Evolutionary conservation across 371 early-diverging fungal genomes (phyloP), one percentile per base, ranked within the genome.

Genomic region (Actinomortierella wolfii): DNA sequence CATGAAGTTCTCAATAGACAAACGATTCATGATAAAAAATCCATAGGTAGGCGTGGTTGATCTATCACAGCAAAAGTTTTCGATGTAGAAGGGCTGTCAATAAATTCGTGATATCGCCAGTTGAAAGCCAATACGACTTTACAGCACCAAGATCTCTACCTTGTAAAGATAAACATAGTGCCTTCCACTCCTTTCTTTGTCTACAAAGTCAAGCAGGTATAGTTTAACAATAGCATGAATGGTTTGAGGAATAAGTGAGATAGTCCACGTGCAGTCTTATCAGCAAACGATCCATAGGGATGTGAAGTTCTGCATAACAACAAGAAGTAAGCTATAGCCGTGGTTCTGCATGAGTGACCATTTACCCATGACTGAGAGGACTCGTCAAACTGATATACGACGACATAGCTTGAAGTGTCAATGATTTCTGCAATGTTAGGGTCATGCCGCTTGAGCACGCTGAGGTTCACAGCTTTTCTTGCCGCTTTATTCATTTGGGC

Each of bases 361-460:
- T 6, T 34, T 82, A 91, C 93, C 93, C 93, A 93, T 18, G 84
- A 71, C 57, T 82, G 68, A 29, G 79, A 80, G 25, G 75, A 79
- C 24, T 70, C 76, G 66, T 86, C 87, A 75, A 91, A 92, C 54
- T 88, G 84, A 68, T 93, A 93, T n/a, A 92, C 86, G 23, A 89
- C 91, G 28, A 89, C 90, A 73, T 92, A 87, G 40, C 86, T 82
- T 13, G 91, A 86, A 34, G 81, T 83, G 70, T 92, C 91, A 52
- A 89, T 60, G 50, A 93, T 89, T 54, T 82, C 83, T 29, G 78
- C 65, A 44, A 90, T 89, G 41, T 76, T 69, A 7, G 85, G 70
- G 64, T 93, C 93, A 60, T 92, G 89, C 24, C 90, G 83, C 62
- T 82, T 81, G 17, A 93, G 76, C 21, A 91, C 92, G 43, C 78